Evolutionary conservation across 176 grass and related monocot genomes (phyloP), one percentile per base, ranked within the genome.

Genomic region (Triticum monococcum): DNA sequence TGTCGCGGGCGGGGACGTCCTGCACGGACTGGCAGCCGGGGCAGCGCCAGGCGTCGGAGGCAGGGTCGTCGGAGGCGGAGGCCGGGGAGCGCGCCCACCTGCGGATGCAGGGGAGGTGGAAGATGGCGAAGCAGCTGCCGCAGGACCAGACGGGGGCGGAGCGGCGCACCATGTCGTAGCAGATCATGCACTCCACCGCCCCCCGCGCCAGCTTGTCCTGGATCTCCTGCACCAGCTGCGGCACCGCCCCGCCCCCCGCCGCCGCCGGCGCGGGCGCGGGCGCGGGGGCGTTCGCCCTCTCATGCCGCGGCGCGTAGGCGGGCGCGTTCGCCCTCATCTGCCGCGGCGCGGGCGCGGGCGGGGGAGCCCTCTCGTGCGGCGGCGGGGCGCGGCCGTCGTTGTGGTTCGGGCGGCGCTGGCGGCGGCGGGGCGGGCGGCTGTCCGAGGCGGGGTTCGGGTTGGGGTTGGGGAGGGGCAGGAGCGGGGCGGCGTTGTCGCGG

Each of bases 181-280:
- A 98, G 72, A 98, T 98, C 97, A 98, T 98, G 87, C 97, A 98
- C 87, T 98, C 96, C 60, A 98, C 96, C 7, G 79, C 79, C 11
- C 96, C 93, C 3, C 88, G 85, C 33, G 92, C 60, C 16, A 98
- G 88, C 88, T 96, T 98, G 59, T 94, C 93, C 66, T 96, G 88
- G 88, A 98, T 98, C 90, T 98, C 96, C 86, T 98, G 96, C 60
- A 96, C 93, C 86, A 98, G 88, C 91, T 94, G 96, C 56, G 96
- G 96, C 81, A 96, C 62, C 17, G 88, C 18, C 35, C 74, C 73
- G 35, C 43, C 78, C 6, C 57, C 18, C 20, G 26, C n/a, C 46
- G 40, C 23, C 17, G 10, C 35, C 14, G 81, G 9, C 8, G 22
- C 32, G 0, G 17, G 22, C 3, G n/a, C 12, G 1, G 76, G 8